Evolutionary conservation across 345 rosid genomes (phyloP).

Genomic region (Eucalyptus regnans): DNA sequence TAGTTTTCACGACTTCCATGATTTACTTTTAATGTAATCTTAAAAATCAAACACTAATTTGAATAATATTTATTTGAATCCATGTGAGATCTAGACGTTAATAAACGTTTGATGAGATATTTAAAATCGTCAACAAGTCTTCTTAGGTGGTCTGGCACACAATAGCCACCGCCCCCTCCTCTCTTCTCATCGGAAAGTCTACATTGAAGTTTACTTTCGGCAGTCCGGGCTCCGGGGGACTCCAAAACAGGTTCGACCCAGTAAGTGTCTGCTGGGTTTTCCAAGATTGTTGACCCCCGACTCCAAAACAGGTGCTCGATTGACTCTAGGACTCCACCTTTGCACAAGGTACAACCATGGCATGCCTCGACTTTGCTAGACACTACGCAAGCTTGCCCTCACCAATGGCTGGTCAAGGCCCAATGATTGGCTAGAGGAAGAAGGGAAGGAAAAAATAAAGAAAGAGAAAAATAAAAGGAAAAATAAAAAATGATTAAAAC

Average conservation of each 20-base stretch:
- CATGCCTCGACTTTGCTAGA: too few species aligned
- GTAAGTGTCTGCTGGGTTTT: not conserved
- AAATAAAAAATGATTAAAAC: too few species aligned
- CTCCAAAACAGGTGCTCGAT: not conserved
- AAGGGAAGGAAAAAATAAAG: too few species aligned
- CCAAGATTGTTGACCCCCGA: not conserved
- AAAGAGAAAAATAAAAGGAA: too few species aligned
- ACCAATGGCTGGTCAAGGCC: too few species aligned
- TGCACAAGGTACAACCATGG: not conserved
- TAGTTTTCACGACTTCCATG: not conserved
- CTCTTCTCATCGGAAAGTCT: not conserved
- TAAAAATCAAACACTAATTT: not conserved
- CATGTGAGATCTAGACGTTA: not conserved
- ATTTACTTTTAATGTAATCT: too few species aligned
- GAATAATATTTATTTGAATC: too few species aligned
- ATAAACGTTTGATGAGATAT: not conserved
- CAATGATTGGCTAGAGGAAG: rapidly evolving
- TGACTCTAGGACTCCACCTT: not conserved
- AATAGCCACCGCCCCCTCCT: not conserved
- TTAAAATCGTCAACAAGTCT: not conserved
- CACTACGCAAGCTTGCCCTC: too few species aligned
- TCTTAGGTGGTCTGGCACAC: not conserved
- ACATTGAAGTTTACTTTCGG: not conserved
- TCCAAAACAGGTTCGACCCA: not conserved
- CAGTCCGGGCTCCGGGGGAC: not conserved